Evolutionary conservation across 441 rosid genomes (phyloP), one percentile per base, ranked within the genome.

Genomic region (Jatropha podagrica): DNA sequence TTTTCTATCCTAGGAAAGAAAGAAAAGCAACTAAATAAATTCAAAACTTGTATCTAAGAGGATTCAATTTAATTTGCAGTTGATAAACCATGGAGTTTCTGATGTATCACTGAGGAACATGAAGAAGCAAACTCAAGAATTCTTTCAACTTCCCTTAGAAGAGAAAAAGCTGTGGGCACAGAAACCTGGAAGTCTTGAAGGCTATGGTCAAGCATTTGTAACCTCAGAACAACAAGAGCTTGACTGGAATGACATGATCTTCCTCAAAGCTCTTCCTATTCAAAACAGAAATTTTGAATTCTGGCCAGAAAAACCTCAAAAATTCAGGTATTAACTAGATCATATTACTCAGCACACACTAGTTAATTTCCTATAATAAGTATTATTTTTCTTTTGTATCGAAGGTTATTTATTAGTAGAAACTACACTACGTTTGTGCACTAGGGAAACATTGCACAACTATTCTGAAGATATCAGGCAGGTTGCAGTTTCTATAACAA

Each of bases 161-260:
- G 85, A 83, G 74, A 86, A 84, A 73, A 74, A 80, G 64, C 71
- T 61, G 8, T 79, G 80, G 77, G 74, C 80, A n/a, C 87, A 81
- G 74, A 73, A 77, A 67, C 80, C 83, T 15, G 84, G 82, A 72
- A 76, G 77, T 46, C 79, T 86, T 20, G 80, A 86, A 74, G 87
- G 86, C 20, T 84, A 82, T 58, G 85, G 87, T 68, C 87, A 84
- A 55, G 87, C 81, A n/a, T 86, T 82, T 56, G 83, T 81, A 7
- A 77, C 77, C 51, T 82, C 87, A 12, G 81, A 81, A 67, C 81
- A 84, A 46, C 85, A 86, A 69, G 79, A 78, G 77, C 86, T 84
- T 68, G 86, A 84, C 4, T 82, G 87, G 87, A 79, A 74, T 67
- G 85, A 86, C 77, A 82, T 86, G 85, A 56, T 86, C 64, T 81